These are phyloP conservation scores for Triadica sebifera DNA, from an alignment of 345 rosid species.

Conservation along the genomic window DNA sequence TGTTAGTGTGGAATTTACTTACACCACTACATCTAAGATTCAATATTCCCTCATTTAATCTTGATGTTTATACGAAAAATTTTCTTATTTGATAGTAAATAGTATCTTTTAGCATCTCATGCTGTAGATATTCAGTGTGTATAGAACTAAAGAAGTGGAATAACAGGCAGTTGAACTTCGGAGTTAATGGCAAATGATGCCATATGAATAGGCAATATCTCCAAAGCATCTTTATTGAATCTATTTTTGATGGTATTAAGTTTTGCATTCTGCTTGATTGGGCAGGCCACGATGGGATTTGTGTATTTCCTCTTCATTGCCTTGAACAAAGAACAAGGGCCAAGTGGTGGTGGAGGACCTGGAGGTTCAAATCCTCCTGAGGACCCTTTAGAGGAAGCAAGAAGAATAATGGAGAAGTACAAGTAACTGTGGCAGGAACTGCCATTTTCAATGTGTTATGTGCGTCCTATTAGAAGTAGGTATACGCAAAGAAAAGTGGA, in stretches of 20 bases:
- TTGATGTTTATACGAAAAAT: too few species aligned
- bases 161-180: too few species aligned
- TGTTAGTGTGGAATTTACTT: background rate
- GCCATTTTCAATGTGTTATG: background rate
- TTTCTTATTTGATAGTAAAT: too few species aligned
- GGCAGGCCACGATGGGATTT: slow-evolving; percentile 95
- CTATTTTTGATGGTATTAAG: background rate
- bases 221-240: background rate
- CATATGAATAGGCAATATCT: background rate
- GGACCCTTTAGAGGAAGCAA: slow-evolving; percentile 72
- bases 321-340: slow-evolving; percentile 69
- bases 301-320: slow-evolving; percentile 78
- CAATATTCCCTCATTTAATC: too few species aligned
- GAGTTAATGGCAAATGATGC: too few species aligned
- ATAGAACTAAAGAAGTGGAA: too few species aligned
- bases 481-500: too few species aligned
- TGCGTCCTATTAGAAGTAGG: too few species aligned
- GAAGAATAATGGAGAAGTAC: slow-evolving; percentile 91
- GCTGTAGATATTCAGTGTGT: too few species aligned
- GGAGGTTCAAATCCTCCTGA: slow-evolving; percentile 33
- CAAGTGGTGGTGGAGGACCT: slow-evolving; percentile 41
- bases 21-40: background rate
- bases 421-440: slow-evolving; percentile 36
- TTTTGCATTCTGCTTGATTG: slow-evolving; percentile 16
- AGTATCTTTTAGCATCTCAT: too few species aligned